Percentiles rank a stretch among this genome's conserved stretches.
Evolutionary conservation across 441 rosid genomes (phyloP).

Genomic region (Erodium moschatum): DNA sequence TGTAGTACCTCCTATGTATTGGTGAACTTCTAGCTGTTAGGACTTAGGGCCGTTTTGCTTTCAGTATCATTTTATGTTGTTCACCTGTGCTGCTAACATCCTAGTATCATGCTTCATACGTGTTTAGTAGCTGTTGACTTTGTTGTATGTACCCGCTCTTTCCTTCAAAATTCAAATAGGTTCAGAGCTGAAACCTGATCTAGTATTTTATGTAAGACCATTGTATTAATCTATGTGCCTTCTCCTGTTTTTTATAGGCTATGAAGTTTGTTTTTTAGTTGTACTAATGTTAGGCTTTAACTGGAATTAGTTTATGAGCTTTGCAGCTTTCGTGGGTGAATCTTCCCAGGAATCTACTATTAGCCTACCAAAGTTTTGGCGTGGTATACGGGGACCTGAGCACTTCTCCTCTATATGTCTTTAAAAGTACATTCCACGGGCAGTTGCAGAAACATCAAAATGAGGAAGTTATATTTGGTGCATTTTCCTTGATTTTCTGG

Average conservation of each 20-base stretch:
- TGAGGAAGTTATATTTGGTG: conserved; percentile 9
- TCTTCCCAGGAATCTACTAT: conserved; percentile 4
- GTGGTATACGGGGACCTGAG: conserved; percentile 6
- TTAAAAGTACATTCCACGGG: neutral
- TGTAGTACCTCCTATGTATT: neutral
- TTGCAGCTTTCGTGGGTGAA: neutral
- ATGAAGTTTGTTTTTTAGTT: too few relatives aligned
- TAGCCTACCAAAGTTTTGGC: conserved; percentile 7
- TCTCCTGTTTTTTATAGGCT: too few relatives aligned
- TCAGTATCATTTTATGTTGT: neutral
- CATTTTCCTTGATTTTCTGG: conserved; percentile 9
- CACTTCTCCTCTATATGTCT: neutral
- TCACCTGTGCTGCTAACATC: neutral
- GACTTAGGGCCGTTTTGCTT: neutral
- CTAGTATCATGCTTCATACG: neutral
- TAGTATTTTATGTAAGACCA: neutral
- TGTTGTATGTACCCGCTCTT: neutral
- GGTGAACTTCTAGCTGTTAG: neutral
- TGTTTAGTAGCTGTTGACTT: neutral
- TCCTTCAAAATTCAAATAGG: neutral
- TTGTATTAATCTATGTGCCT: neutral
- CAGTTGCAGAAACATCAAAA: neutral
- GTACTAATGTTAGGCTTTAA: neutral
- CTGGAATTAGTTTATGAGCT: neutral
- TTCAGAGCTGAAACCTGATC: neutral